Conservation (phyloP, 2,329 filamentous ascomycete genomes). For the Trichoderma koningiopsis region DNA sequence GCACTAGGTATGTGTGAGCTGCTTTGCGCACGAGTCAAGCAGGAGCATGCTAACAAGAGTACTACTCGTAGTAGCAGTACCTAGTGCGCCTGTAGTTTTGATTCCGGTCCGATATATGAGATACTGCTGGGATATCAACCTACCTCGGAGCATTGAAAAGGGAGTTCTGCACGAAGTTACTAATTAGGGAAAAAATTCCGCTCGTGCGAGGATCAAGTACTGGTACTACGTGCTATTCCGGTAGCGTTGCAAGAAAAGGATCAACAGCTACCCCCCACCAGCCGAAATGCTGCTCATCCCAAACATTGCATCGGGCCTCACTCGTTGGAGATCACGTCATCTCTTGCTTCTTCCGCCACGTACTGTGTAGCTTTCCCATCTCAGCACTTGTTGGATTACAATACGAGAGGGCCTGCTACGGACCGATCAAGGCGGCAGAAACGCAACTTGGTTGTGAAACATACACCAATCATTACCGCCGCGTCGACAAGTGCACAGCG, state of each 20-base stretch:
- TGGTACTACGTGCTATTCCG: background rate
- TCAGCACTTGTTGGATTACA: background rate
- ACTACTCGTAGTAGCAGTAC: background rate
- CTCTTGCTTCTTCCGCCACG: background rate
- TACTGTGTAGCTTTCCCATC: conserved; percentile 7
- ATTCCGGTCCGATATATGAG: conserved; percentile 17
- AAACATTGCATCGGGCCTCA: background rate
- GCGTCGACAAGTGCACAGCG: conserved; percentile 11
- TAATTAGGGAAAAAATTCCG: conserved; percentile 18
- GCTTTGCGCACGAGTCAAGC: conserved; percentile 20
- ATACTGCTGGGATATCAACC: conserved; percentile 1
- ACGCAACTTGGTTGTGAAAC: background rate
- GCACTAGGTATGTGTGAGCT: background rate
- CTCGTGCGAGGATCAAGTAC: background rate
- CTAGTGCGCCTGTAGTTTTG: conserved; percentile 1
- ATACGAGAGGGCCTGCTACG: background rate
- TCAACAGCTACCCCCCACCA: background rate
- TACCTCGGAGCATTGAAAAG: conserved; percentile 21
- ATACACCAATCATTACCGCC: background rate
- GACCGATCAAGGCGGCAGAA: background rate
- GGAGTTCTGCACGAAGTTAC: conserved; percentile 8
- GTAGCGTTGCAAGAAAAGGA: background rate
- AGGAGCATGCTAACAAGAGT: conserved; percentile 16
- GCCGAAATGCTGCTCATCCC: background rate
- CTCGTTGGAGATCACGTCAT: conserved; percentile 17